phyloP scores from a whole-genome alignment of 2,329 filamentous ascomycete genomes.

The Penicillium carneum region DNA sequence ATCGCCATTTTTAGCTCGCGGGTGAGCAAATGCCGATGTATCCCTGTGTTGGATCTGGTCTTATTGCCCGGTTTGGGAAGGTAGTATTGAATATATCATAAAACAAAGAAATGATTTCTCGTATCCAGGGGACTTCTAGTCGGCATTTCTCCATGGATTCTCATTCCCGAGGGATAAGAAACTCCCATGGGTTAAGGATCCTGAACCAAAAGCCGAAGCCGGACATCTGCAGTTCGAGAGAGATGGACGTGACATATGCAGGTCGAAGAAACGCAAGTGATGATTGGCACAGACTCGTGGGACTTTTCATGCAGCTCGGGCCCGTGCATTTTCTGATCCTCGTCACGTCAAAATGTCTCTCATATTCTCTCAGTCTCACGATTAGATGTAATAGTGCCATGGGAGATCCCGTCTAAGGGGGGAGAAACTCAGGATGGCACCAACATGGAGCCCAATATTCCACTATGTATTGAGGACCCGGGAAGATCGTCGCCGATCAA shows the following conservation, averaged over 20 bases:
- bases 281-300: slow-evolving; percentile 15
- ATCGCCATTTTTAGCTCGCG: background rate
- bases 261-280: slow-evolving; percentile 12
- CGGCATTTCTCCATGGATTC: slow-evolving; percentile 14
- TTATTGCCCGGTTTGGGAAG: background rate
- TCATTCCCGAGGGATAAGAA: slow-evolving; percentile 6
- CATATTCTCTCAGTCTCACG: background rate
- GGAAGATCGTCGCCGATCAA: slow-evolving; percentile 35
- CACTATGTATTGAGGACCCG: slow-evolving; percentile 37
- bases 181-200: background rate
- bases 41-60: background rate
- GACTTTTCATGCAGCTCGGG: slow-evolving; percentile 9
- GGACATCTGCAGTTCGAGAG: slow-evolving; percentile 6
- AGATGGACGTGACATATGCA: slow-evolving; percentile 25
- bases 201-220: slow-evolving; percentile 1
- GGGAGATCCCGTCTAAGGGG: slow-evolving; percentile 1
- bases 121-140: background rate
- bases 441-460: slow-evolving; percentile 21
- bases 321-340: slow-evolving; percentile 10
- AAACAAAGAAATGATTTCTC: slow-evolving; percentile 5
- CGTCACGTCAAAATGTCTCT: background rate
- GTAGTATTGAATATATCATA: background rate
- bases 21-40: slow-evolving; percentile 1
- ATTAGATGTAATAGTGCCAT: background rate
- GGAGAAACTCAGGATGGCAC: background rate